Base-by-base conservation (phyloP, 2,329 filamentous ascomycete species). In the Curvularia lunata region DNA sequence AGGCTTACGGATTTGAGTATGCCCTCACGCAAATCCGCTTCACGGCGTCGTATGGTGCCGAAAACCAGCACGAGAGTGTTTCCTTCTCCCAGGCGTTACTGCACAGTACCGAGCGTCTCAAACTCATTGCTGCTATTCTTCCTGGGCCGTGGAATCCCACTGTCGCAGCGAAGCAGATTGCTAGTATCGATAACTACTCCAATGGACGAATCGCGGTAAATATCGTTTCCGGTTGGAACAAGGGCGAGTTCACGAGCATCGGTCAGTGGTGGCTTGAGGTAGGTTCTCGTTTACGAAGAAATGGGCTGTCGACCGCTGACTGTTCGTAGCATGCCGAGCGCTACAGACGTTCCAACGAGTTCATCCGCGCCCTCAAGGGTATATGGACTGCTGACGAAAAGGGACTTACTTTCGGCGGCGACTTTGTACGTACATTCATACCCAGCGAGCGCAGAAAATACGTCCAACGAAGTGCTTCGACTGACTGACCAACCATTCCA, bases 171-270 rank as follows among this genome's bases (percentile, higher is more conserved):
- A 85, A 85, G 69, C 81, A 83, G 64, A 81, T 84, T 53, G 82
- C 82, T 2, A 81, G 78, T 48, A 84, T 84, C 50, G 82, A 84
- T 65, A 75, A 83, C 51, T 84, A 83, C 69, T 78, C 75, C 34
- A 76, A 81, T n/a, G 82, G 82, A 2, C 79, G 82, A 4, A 79
- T 83, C 25, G 81, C 81, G 1, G 81, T 84, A 9, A 84, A 84
- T 50, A 75, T 84, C 1, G 83, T 84, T 0, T 81, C 78, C 1
- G 83, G 83, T 3, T 84, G 83, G 82, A 84, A 84, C 72, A 83
- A 83, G 62, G 75, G 78, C 51, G 82, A 84, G 67, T 84, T 84
- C 59, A 80, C 78, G 0, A 77, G 77, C 46, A 80, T 84, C 21
- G 82, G 82, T 5, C 80, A 84, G 67, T 84, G 82, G 82, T 84